Evolutionary conservation across 805 yeast genomes (phyloP), one percentile per base, ranked within the genome.

Genomic region (Pichia cephalocereana): DNA sequence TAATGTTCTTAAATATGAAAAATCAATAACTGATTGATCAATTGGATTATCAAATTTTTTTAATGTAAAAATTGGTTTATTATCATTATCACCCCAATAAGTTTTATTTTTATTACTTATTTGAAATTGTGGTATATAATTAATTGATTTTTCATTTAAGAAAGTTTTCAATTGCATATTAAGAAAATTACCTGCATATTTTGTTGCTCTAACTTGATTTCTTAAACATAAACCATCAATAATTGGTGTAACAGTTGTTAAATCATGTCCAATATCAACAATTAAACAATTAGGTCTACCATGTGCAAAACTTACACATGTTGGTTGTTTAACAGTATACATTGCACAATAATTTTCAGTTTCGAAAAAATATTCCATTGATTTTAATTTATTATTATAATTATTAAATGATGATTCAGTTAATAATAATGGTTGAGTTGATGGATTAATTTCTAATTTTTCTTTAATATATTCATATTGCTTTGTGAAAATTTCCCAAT

Each of bases 401-500:
- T 83, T 70, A 51, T 86, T 82, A 96, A 96, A 86, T 12, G 86
- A 82, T 2, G 95, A 90, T 68, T 90, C 96, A 0, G 96, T 89
- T 40, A 88, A 63, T 47, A 90, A 66, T 31, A 87, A 70, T 8
- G 97, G 96, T 61, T 82, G 86, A 50, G 83, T 87, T 18, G 62
- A 61, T 46, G 78, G 74, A 46, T 79, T 75, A 11, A 83, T 70
- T 40, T 70, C 68, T 52, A 86, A 60, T 19, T 69, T 66, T 19
- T 76, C 66, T 53, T 87, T 75, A 49, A 82, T 73, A 66, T 79
- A 75, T 8, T 70, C 67, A 76, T 86, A 87, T 58, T 88, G 89
- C 27, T 78, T 87, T 36, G 77, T 67, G 1, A 91, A 89, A 0
- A 82, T 82, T 52, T 89, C 96, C 96, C 96, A 90, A 64, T 90